phyloP scores from a whole-genome alignment of 495 filamentous ascomycete species.

The Monascus purpureus region DNA sequence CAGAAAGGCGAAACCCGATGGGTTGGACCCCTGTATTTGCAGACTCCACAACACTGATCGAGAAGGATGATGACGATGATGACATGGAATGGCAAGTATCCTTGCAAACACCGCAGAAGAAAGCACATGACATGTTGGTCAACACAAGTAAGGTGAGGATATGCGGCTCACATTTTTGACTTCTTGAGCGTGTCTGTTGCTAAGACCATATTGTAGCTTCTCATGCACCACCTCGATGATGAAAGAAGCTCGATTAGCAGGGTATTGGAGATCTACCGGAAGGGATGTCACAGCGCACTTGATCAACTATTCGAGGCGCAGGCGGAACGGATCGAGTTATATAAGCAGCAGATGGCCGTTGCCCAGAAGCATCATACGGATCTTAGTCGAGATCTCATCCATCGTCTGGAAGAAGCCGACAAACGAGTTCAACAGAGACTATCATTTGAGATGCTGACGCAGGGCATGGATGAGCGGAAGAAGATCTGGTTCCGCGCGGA shows the following conservation, averaged over 20 bases:
- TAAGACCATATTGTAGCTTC: no score
- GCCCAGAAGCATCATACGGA: constrained; percentile 19
- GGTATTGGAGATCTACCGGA: constrained; percentile 17
- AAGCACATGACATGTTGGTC: constrained; percentile 9
- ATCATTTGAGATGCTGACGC: not conserved
- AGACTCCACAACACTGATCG: not conserved
- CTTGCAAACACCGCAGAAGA: constrained; percentile 12
- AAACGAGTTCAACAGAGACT: constrained; percentile 10
- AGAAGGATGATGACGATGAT: not conserved
- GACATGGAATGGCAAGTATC: constrained; percentile 12
- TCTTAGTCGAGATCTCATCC: constrained; percentile 20
- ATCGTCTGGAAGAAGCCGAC: constrained; percentile 16
- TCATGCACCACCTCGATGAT: constrained; percentile 15
- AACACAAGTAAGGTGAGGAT: constrained; percentile 15
- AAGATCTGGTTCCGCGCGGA: not conserved
- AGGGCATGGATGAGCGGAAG: not conserved
- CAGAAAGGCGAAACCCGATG: no score
- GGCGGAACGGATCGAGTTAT: constrained; percentile 17
- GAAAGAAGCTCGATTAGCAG: constrained; percentile 17
- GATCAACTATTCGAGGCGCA: constrained; percentile 20
- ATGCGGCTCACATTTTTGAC: no score
- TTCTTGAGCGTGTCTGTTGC: no score
- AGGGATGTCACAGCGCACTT: constrained; percentile 20
- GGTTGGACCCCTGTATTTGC: not conserved
- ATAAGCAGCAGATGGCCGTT: constrained; percentile 16